Percentiles rank a stretch among this genome's conserved stretches.
These are phyloP conservation scores for Conticribra weissflogii DNA, from an alignment of 108 stramenopile species.

Conservation along the genomic window DNA sequence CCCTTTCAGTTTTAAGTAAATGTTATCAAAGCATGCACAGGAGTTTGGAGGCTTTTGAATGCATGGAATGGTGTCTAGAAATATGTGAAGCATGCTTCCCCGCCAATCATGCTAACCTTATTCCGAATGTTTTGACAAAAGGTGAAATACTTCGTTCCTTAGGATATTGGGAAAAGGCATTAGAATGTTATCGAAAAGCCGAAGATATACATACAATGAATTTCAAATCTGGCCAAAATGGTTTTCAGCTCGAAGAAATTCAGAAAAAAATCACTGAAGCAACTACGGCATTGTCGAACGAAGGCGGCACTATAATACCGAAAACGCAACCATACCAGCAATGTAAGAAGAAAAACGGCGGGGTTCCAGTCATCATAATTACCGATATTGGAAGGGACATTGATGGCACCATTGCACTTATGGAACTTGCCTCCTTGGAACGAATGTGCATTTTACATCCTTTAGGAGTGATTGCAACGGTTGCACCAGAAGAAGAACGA, in stretches of 20 bases:
- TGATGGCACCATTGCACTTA: conserved; percentile 16
- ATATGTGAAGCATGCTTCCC: conserved; percentile 23
- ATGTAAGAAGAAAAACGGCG: background rate
- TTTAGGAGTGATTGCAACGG: conserved; percentile 15
- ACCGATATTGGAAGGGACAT: conserved; percentile 24
- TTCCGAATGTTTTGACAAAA: conserved; percentile 16
- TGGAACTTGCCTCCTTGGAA: conserved; percentile 12
- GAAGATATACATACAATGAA: conserved; percentile 17
- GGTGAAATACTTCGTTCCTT: conserved; percentile 12
- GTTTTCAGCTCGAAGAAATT: conserved; percentile 8
- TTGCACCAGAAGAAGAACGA: conserved; percentile 20
- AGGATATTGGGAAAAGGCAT: conserved; percentile 6
- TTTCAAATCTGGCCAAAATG: conserved; percentile 20
- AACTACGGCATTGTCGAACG: background rate
- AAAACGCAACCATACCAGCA: no score
- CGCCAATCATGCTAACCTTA: conserved; percentile 24
- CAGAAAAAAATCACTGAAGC: conserved; percentile 6
- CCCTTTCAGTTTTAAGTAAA: conserved; percentile 12
- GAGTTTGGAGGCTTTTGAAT: conserved; percentile 4
- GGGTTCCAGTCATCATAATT: conserved; percentile 15
- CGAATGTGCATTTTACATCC: conserved; percentile 21
- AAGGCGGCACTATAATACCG: no score
- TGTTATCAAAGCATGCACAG: conserved; percentile 11
- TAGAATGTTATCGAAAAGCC: background rate
- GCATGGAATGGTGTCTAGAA: conserved; percentile 13